These are phyloP conservation scores for Neocallimastix lanati DNA, from an alignment of 192 early-diverging fungal species.

Conservation along the genomic window DNA sequence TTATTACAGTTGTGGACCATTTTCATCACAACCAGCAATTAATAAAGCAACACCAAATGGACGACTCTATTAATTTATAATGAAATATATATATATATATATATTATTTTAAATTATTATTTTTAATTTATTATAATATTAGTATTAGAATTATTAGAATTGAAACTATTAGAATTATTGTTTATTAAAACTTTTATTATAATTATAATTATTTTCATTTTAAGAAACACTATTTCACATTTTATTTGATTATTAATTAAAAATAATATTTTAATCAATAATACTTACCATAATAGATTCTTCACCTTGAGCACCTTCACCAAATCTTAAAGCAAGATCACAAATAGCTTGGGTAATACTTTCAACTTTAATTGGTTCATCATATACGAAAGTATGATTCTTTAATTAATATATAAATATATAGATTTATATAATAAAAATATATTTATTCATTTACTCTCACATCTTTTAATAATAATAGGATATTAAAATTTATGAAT, in stretches of 20 bases:
- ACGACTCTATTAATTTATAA: conserved; percentile 41
- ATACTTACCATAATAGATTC: conserved; percentile 79
- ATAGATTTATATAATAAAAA: conserved; percentile 3
- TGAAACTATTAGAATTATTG: no score
- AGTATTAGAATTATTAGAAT: no score
- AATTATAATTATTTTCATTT: no score
- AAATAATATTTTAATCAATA: neutral
- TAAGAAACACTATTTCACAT: no score
- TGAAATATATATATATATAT: neutral
- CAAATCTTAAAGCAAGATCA: conserved; percentile 91
- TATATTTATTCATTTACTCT: no score
- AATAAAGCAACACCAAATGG: conserved; percentile 98
- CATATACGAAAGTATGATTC: conserved; percentile 90
- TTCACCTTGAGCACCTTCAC: conserved; percentile 88
- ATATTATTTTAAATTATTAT: neutral
- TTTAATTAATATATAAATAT: conserved; percentile 8
- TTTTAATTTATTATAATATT: no score
- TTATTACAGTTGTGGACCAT: conserved; percentile 85
- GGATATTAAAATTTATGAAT: no score
- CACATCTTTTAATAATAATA: no score
- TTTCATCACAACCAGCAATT: conserved; percentile 93
- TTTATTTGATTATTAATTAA: no score
- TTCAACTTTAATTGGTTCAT: conserved; percentile 89
- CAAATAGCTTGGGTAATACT: conserved; percentile 94
- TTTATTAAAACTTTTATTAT: no score